phyloP scores from a whole-genome alignment of 495 filamentous ascomycete genomes.

The Beverwykella pulmonaria region DNA sequence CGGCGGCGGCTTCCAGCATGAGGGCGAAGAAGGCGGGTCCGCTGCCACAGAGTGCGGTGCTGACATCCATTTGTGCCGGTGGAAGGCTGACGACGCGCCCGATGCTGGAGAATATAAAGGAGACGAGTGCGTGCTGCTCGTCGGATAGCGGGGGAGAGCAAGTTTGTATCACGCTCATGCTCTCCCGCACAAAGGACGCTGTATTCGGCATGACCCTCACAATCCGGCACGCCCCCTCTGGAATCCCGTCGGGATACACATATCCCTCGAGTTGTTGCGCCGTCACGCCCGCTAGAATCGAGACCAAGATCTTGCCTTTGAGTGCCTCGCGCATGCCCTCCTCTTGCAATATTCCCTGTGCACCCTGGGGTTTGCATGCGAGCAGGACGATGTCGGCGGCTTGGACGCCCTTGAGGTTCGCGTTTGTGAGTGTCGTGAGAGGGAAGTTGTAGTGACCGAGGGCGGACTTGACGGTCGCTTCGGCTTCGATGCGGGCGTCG shows the following conservation, averaged over 20 bases:
- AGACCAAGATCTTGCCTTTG: slow-evolving; percentile 77
- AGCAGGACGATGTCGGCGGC: slow-evolving; percentile 69
- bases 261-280: slow-evolving; percentile 62
- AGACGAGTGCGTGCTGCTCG: slow-evolving; percentile 58
- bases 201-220: slow-evolving; percentile 84
- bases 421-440: slow-evolving; percentile 50
- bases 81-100: slow-evolving; percentile 68
- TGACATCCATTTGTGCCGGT: slow-evolving; percentile 69
- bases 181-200: slow-evolving; percentile 67
- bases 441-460: slow-evolving; percentile 55
- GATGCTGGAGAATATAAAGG: slow-evolving; percentile 76
- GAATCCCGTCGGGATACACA: slow-evolving; percentile 54
- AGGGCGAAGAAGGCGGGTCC: slow-evolving; percentile 79
- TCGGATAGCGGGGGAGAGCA: slow-evolving; percentile 59
- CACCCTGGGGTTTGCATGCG: slow-evolving; percentile 78
- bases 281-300: slow-evolving; percentile 80
- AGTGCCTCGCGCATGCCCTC: slow-evolving; percentile 70
- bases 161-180: slow-evolving; percentile 76
- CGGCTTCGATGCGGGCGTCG: slow-evolving; percentile 65
- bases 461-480: slow-evolving; percentile 61
- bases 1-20: slow-evolving; percentile 74
- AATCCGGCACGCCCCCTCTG: slow-evolving; percentile 52
- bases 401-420: slow-evolving; percentile 62
- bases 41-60: slow-evolving; percentile 73
- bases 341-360: slow-evolving; percentile 63